These are phyloP conservation scores for Solanum pinnatisectum DNA, from an alignment of 257 asterid genomes.

Conservation along the genomic window DNA sequence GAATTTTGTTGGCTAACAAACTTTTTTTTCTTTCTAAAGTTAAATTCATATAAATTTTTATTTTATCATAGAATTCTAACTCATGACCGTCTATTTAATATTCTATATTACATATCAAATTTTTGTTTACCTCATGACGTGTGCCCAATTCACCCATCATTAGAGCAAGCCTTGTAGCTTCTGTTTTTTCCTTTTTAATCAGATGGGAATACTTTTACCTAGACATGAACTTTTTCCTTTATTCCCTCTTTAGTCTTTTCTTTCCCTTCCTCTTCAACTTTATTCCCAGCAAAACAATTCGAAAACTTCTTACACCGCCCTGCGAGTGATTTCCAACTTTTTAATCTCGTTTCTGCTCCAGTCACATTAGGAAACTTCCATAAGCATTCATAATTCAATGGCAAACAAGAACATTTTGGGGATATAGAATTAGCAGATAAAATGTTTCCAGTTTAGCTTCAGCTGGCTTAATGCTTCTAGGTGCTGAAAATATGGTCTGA, in stretches of 20 bases:
- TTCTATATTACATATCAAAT: background rate
- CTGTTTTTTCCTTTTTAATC: background rate
- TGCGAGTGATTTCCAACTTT: background rate
- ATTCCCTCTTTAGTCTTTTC: background rate
- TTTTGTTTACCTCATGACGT: background rate
- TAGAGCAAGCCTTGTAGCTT: background rate
- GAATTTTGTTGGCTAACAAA: background rate
- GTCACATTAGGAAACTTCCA: background rate
- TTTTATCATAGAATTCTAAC: no score
- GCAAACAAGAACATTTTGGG: background rate
- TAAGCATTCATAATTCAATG: background rate
- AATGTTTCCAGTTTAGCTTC: background rate
- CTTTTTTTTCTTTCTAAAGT: background rate
- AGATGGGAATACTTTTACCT: background rate
- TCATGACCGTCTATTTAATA: background rate
- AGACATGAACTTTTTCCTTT: background rate
- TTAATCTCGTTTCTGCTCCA: background rate
- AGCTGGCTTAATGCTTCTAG: background rate
- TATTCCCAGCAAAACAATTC: background rate
- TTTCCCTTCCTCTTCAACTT: background rate
- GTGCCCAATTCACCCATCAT: background rate
- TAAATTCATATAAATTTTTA: background rate
- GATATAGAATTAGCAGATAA: background rate
- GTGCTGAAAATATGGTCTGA: background rate
- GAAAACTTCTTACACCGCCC: background rate